These are phyloP conservation scores for Penicillium waksmanii DNA, from an alignment of 495 filamentous ascomycete genomes.

Conservation along the genomic window DNA sequence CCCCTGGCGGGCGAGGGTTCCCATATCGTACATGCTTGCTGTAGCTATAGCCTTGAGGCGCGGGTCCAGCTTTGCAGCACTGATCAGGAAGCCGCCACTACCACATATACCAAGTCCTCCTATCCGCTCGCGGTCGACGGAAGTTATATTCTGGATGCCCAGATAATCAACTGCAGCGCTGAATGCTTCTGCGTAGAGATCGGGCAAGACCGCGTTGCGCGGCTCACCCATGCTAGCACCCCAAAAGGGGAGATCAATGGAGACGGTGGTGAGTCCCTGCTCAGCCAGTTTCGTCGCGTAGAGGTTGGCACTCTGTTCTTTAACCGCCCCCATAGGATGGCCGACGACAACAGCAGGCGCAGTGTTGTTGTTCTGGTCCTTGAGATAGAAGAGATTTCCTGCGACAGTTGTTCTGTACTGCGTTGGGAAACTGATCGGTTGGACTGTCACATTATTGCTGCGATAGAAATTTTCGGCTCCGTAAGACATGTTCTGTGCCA, in stretches of 20 bases:
- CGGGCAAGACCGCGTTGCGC: constrained; percentile 37
- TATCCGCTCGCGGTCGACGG: constrained; percentile 39
- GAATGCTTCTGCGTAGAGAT: constrained; percentile 42
- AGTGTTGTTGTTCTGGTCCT: constrained; percentile 15
- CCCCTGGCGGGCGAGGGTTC: constrained; percentile 23
- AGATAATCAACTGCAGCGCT: constrained; percentile 46
- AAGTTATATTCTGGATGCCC: constrained; percentile 23
- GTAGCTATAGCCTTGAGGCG: constrained; percentile 46
- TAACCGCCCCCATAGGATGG: constrained; percentile 43
- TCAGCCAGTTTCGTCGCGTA: constrained; percentile 42
- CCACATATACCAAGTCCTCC: constrained; percentile 47
- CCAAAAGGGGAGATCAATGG: constrained; percentile 41
- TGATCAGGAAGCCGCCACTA: constrained; percentile 38
- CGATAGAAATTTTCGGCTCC: constrained; percentile 37
- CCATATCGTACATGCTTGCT: constrained; percentile 38
- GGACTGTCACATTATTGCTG: constrained; percentile 26
- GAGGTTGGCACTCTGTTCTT: constrained; percentile 45
- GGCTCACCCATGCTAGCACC: constrained; percentile 42
- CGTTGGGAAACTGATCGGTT: constrained; percentile 25
- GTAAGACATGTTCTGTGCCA: constrained; percentile 34
- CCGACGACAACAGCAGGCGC: constrained; percentile 28
- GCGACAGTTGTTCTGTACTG: constrained; percentile 26
- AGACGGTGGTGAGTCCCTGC: constrained; percentile 40
- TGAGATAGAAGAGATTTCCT: constrained; percentile 28
- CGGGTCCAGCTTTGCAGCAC: constrained; percentile 44